Evolutionary conservation across 1,139 yeast species (phyloP), one percentile per base, ranked within the genome.

Genomic region (Saccharomyces hybrid): DNA sequence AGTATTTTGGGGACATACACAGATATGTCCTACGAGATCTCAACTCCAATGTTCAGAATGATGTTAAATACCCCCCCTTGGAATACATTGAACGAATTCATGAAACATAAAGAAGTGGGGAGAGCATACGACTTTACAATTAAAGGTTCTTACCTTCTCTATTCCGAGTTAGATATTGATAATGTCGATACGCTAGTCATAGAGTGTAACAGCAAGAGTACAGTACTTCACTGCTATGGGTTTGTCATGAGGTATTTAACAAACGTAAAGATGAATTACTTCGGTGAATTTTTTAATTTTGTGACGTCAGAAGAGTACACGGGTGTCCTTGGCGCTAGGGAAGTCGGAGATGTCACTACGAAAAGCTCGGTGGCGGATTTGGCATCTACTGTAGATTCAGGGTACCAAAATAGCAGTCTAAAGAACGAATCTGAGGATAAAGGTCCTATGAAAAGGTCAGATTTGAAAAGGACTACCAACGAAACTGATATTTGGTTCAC

Each of bases 231-330:
- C 53, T 80, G 85, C 53, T 88, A 87, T 66, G 99, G 99, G 0
- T 86, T 83, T 67, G 77, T 89, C 8, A 76, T 89, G 8, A 81
- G 85, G 59, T 89, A 88, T 66, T 73, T 91, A 46, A 81, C 90
- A 74, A 79, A 82, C n/a, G 76, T 93, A 51, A 79, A 87, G 49
- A 96, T 88, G 64, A 93, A 93, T 64, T 91, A 91, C 67, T 87
- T 93, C 70, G 99, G 98, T 4, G 95, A 88, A 52, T 77, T 79
- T 58, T 77, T 81, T n/a, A 90, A 85, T 62, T 93, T 91, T 66
- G 83, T 80, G 62, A 93, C 98, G 0, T 78, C 88, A 54, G 95
- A 89, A 60, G 99, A 93, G 67, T 89, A 83, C 61, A 75, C 80
- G 9, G 71, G 68, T 9, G 64, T 53, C 9, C 51, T 55, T 13